A percentile compares a stretch with the other conserved stretches of the same genome.
phyloP scores from a whole-genome alignment of 2,329 filamentous ascomycete genomes.

The Seiridium cupressi region DNA sequence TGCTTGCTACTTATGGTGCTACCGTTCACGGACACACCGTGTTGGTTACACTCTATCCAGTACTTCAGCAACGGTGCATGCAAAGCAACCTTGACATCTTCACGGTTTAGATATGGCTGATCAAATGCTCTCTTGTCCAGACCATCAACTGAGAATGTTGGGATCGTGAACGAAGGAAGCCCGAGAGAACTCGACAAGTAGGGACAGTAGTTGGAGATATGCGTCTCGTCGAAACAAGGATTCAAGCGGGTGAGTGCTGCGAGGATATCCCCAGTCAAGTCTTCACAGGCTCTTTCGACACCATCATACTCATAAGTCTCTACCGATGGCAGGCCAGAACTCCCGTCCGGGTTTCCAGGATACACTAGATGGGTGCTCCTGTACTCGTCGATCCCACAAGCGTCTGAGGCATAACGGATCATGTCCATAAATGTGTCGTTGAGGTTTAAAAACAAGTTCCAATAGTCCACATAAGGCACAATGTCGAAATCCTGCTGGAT shows the following conservation, averaged over 20 bases:
- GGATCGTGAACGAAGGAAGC: slow-evolving; percentile 36
- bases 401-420: slow-evolving; percentile 43
- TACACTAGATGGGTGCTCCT: slow-evolving; percentile 52
- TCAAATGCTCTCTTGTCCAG: slow-evolving; percentile 55
- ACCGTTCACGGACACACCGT: slow-evolving; percentile 27
- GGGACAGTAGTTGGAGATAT: slow-evolving; percentile 63
- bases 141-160: slow-evolving; percentile 33
- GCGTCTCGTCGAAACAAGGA: slow-evolving; percentile 67
- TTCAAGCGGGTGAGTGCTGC: slow-evolving; percentile 45
- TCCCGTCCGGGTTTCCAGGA: slow-evolving; percentile 53
- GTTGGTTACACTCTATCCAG: neutral
- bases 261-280: slow-evolving; percentile 31
- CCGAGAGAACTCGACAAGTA: slow-evolving; percentile 52
- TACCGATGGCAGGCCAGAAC: slow-evolving; percentile 36
- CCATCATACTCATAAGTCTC: slow-evolving; percentile 45
- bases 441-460: slow-evolving; percentile 49
- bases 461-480: slow-evolving; percentile 52
- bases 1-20: slow-evolving; percentile 42
- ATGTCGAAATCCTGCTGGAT: slow-evolving; percentile 36
- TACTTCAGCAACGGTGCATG: slow-evolving; percentile 49
- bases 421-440: slow-evolving; percentile 49
- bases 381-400: slow-evolving; percentile 54
- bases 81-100: slow-evolving; percentile 64
- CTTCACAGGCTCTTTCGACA: slow-evolving; percentile 38
- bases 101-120: slow-evolving; percentile 64